These are phyloP conservation scores for Vanilla planifolia DNA, from an alignment of 106 monocot species.

Conservation along the genomic window DNA sequence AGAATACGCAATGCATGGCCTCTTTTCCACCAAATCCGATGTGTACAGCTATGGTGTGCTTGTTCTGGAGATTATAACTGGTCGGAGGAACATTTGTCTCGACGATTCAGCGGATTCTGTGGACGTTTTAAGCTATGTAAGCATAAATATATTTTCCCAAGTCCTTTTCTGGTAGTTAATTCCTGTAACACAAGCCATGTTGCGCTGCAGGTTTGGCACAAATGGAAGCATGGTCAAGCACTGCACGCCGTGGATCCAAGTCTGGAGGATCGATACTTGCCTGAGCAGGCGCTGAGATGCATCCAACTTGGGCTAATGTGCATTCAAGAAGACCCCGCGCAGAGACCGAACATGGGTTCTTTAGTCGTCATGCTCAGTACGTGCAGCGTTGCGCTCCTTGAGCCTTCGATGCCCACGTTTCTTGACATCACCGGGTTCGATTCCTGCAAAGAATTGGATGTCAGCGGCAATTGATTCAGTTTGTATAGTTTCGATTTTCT, in stretches of 20 bases:
- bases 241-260: conserved; percentile 35
- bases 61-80: conserved; percentile 20
- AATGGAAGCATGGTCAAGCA: not conserved
- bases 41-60: conserved; percentile 27
- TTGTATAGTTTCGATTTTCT: no score
- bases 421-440: no score
- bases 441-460: no score
- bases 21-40: conserved; percentile 24
- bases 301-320: conserved; percentile 45
- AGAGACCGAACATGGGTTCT: conserved; percentile 50
- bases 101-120: not conserved
- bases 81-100: conserved; percentile 12
- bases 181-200: no score
- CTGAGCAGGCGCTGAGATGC: conserved; percentile 30
- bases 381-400: no score
- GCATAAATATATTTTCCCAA: no score
- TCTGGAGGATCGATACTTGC: conserved; percentile 20
- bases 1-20: conserved; percentile 20
- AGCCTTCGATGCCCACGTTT: no score
- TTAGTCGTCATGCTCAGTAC: conserved; percentile 26
- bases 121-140: conserved; percentile 18
- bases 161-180: no score
- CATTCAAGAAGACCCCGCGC: conserved; percentile 35
- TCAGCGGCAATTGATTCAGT: no score
- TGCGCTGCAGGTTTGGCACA: not conserved